A percentile compares a stretch with the other conserved stretches of the same genome.
phyloP scores from a whole-genome alignment of 2,329 filamentous ascomycete species.

The Hymenoscyphus linearis region DNA sequence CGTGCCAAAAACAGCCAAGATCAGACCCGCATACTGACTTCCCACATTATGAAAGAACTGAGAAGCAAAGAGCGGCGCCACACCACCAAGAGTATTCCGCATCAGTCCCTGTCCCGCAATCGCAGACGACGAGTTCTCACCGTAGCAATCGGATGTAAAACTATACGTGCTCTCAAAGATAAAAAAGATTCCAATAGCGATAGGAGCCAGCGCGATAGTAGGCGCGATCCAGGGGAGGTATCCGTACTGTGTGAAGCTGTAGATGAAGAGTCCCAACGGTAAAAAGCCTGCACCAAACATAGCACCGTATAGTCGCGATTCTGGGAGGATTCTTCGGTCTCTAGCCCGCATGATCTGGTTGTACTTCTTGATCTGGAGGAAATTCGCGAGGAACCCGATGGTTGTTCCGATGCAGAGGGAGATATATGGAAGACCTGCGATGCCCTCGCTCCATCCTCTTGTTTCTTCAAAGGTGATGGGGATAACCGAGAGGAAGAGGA shows the following conservation, averaged over 20 bases:
- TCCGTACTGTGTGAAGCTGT: slow-evolving; percentile 55
- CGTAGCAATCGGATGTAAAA: slow-evolving; percentile 82
- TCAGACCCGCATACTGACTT: slow-evolving; percentile 61
- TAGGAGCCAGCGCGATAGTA: slow-evolving; percentile 53
- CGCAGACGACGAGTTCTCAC: slow-evolving; percentile 75
- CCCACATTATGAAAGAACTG: slow-evolving; percentile 68
- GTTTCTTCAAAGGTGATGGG: slow-evolving; percentile 71
- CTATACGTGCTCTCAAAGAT: slow-evolving; percentile 86
- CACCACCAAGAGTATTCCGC: slow-evolving; percentile 72
- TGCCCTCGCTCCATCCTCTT: slow-evolving; percentile 54
- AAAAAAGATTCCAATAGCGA: slow-evolving; percentile 69
- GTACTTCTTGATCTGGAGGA: slow-evolving; percentile 40
- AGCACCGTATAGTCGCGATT: slow-evolving; percentile 74
- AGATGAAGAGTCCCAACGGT: slow-evolving; percentile 70
- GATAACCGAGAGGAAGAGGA: slow-evolving; percentile 74
- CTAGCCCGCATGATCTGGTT: slow-evolving; percentile 34
- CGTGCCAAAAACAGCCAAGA: slow-evolving; percentile 54
- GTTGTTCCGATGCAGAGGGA: slow-evolving; percentile 36
- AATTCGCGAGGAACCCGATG: slow-evolving; percentile 38
- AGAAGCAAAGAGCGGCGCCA: slow-evolving; percentile 72
- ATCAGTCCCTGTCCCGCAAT: slow-evolving; percentile 80
- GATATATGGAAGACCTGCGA: slow-evolving; percentile 59
- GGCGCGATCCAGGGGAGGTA: slow-evolving; percentile 57
- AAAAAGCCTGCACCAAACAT: slow-evolving; percentile 70
- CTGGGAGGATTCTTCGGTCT: slow-evolving; percentile 43